Evolutionary conservation across 192 early-diverging fungal genomes (phyloP), one percentile per base, ranked within the genome.

Genomic region (Martensiomyces pterosporus): DNA sequence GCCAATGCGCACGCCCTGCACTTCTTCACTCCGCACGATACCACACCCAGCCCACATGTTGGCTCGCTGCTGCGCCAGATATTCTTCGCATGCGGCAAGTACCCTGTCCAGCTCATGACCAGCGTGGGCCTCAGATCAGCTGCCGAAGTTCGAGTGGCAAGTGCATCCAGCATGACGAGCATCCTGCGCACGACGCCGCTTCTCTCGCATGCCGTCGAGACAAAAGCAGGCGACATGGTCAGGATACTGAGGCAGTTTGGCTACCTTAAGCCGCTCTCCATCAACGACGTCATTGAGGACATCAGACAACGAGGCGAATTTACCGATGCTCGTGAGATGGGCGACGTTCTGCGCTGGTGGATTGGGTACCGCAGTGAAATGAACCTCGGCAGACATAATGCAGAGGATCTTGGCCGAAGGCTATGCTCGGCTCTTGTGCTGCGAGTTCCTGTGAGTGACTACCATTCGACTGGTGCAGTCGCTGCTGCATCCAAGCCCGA

Each of bases 291-390:
- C 0, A 49, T 85, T 9, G 38, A 34, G 3, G 90, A 94, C 49
- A 57, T 94, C 0, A 58, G 74, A 51, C 35, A 53, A 85, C 3
- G 75, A 76, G 5, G 49, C 91, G 2, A 59, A 66, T 8, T 55
- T 57, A 17, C 43, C 52, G 39, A 41, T n/a, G 16, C 17, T 8
- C 5, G 14, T 1, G 88, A 94, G 57, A 78, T 83, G 60, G 58
- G 83, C 0, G 78, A 77, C 0, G 71, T 88, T 37, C 57, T 94
- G 53, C 76, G 79, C 50, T 94, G 92, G 92, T 91, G 83, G 85
- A 71, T 85, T 10, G 61, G 57, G 14, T 82, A 73, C 52, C 52
- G 57, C 4, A 50, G 52, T 14, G 39, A 12, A 32, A 5, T 32
- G 12, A 32, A 32, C 12, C 5, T 32, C 5, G 29, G 29, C 5